Evolutionary conservation across 192 early-diverging fungal genomes (phyloP).

Genomic region (Phycomyces blakesleeanus): DNA sequence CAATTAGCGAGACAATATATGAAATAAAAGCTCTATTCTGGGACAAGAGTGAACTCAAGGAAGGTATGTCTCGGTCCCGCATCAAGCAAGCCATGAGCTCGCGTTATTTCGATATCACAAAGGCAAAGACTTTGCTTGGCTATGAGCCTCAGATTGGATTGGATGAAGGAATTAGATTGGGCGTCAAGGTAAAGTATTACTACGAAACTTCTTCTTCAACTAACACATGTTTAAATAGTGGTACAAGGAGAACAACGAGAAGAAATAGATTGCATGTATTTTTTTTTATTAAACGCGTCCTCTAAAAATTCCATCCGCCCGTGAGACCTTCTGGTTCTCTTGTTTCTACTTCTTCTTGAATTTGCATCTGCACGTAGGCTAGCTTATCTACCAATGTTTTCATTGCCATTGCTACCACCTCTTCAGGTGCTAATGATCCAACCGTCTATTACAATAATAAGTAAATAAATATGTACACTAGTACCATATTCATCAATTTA

Average conservation of each 20-base stretch:
- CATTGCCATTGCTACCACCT: constrained; percentile 64
- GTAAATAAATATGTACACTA: neutral
- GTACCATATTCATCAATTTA: constrained; percentile 5
- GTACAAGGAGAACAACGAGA: constrained; percentile 8
- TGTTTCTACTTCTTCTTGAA: constrained; percentile 45
- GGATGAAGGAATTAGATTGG: constrained; percentile 49
- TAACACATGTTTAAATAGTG: constrained; percentile 2
- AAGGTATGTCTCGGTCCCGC: constrained; percentile 74
- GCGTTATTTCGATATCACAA: constrained; percentile 85
- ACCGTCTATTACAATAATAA: constrained; percentile 47
- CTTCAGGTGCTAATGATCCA: constrained; percentile 71
- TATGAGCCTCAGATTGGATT: constrained; percentile 52
- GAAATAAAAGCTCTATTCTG: constrained; percentile 57
- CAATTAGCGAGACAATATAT: constrained; percentile 64
- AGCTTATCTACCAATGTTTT: constrained; percentile 73
- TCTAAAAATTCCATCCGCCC: constrained; percentile 23
- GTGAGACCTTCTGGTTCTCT: constrained; percentile 27
- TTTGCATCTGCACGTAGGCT: constrained; percentile 60
- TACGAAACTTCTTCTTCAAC: neutral
- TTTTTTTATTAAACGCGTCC: neutral
- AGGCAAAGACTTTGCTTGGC: constrained; percentile 67
- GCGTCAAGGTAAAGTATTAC: constrained; percentile 19
- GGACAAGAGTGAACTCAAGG: constrained; percentile 54
- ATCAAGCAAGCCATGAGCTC: constrained; percentile 75
- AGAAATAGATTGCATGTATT: neutral